Base-by-base conservation (phyloP, 148 eudicot genomes). In the Linanthus parryae region DNA sequence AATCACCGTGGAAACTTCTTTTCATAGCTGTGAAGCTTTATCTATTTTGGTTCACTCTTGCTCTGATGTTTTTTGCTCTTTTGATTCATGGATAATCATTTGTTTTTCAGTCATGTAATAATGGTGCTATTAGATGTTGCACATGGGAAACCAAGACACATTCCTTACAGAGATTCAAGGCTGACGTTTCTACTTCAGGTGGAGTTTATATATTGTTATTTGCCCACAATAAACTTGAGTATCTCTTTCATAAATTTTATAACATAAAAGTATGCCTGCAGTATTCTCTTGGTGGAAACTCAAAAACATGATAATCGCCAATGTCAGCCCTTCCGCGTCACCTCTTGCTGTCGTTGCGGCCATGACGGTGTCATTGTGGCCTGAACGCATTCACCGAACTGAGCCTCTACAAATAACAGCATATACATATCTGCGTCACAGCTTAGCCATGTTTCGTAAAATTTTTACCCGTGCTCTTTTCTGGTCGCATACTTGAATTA, bases 181-280 rank as follows among this genome's bases (percentile, higher is more conserved):
- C 77, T 92, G 47, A 92, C 99, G 42, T 92, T 92, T 80, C 95
- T 92, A 45, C 99, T 92, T 73, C 99, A 92, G 99, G 99, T 92
- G 38, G 48, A 44, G 43, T 15, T 42, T 23, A 43, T 13, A 5
- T 24, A 16, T 36, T 18, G 15, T 16, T 12, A n/a, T n/a, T n/a
- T n/a, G n/a, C 29, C n/a, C 23, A 22, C 19, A 50, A 31, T 45
- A 25, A 28, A 31, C 16, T 40, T 48, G n/a, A 6, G 7, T 38
- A 12, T 23, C 10, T 30, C n/a, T 36, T 49, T 23, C 18, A 15
- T 35, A 17, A 11, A 5, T 41, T 44, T 27, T 13, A 36, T 46
- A 26, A 63, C 47, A 33, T 44, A 42, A n/a, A 37, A 34, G 56
- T 40, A 37, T 53, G 50, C n/a, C n/a, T 71, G 51, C 75, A 92